Conservation (phyloP, 2,329 filamentous ascomycete species). For the Metarhizium anisopliae region DNA sequence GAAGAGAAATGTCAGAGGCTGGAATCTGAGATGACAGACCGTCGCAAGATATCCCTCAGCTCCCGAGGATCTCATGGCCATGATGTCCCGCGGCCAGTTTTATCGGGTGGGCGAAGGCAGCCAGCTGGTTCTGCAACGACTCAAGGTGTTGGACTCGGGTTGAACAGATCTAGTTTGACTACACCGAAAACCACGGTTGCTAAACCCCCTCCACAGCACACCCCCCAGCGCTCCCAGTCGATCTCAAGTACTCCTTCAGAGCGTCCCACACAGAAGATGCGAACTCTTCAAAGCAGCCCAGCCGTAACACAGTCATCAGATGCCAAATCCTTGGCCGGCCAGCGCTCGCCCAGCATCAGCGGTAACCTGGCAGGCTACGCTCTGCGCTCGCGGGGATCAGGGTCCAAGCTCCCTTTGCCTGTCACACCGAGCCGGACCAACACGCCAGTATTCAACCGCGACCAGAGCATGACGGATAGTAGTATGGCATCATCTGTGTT, state of each 20-base stretch:
- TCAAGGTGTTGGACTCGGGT: not conserved
- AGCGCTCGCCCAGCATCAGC: constrained; percentile 17
- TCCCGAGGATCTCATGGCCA: constrained; percentile 4
- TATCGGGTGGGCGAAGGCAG: not conserved
- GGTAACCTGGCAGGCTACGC: constrained; percentile 16
- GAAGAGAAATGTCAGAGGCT: constrained; percentile 20
- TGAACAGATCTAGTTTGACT: not conserved
- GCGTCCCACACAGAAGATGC: not conserved
- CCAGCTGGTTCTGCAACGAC: not conserved
- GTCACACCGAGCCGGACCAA: constrained; percentile 27
- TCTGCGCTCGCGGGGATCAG: constrained; percentile 26
- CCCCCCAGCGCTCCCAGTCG: not conserved
- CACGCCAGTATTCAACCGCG: constrained; percentile 25
- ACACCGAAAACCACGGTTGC: constrained; percentile 1
- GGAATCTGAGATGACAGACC: constrained; percentile 16
- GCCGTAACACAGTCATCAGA: not conserved
- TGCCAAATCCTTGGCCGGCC: constrained; percentile 1
- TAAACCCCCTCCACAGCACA: not conserved
- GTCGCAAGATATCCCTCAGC: constrained; percentile 12
- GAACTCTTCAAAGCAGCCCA: not conserved
- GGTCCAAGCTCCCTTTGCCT: constrained; percentile 29
- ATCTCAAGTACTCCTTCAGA: not conserved
- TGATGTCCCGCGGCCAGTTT: constrained; percentile 2
- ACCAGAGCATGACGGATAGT: constrained; percentile 32
- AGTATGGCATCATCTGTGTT: constrained; percentile 34